These are phyloP conservation scores for Podospora pseudoanserina DNA, from an alignment of 495 filamentous ascomycete genomes.

Conservation along the genomic window DNA sequence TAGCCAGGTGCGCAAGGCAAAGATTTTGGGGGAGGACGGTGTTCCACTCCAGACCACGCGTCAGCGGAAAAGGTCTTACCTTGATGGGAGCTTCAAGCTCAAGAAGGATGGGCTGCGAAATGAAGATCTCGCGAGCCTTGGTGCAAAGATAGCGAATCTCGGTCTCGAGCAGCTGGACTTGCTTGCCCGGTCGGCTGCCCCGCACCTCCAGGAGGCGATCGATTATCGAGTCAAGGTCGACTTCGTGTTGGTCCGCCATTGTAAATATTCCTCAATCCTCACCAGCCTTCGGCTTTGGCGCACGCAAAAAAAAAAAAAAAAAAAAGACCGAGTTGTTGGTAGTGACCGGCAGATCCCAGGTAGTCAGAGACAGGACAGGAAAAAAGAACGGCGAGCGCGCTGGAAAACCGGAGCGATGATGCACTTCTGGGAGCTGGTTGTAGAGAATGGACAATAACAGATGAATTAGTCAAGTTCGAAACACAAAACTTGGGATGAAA, in stretches of 20 bases:
- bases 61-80: conserved; percentile 49
- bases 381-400: conserved; percentile 15
- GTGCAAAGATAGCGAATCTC: conserved; percentile 98
- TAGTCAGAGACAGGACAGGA: conserved; percentile 15
- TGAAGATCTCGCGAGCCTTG: conserved; percentile 98
- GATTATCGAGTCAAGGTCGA: conserved; percentile 99
- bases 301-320: conserved; percentile 17
- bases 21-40: conserved; percentile 13
- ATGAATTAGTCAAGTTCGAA: conserved; percentile 5
- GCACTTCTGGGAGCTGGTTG: conserved; percentile 27
- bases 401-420: conserved; percentile 25
- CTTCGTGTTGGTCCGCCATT: conserved; percentile 97
- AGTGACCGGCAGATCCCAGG: conserved; percentile 31
- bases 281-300: conserved; percentile 43
- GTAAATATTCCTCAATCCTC: conserved; percentile 34
- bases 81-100: conserved; percentile 99
- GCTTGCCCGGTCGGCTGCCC: conserved; percentile 96
- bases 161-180: conserved; percentile 92
- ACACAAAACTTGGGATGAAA: background rate
- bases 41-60: conserved; percentile 18
- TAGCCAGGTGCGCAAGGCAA: conserved; percentile 16
- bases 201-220: conserved; percentile 96
- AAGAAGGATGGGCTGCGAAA: conserved; percentile 95
- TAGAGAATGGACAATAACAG: conserved; percentile 3
- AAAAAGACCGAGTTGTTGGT: conserved; percentile 22